phyloP scores from a whole-genome alignment of 768 basidiomycete species.

The Trametes elegans region DNA sequence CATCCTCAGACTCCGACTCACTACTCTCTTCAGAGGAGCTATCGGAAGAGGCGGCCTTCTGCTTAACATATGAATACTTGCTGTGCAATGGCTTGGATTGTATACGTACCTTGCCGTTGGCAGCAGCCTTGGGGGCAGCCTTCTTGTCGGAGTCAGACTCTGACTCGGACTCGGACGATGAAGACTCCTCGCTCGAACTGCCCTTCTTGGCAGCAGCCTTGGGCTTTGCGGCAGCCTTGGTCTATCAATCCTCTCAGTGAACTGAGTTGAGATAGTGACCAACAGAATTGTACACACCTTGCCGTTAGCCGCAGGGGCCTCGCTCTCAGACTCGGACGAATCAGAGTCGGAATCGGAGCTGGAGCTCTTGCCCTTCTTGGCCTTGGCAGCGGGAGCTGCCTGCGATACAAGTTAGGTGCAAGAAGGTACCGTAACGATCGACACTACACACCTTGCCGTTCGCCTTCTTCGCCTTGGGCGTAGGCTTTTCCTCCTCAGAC shows the following conservation, averaged over 20 bases:
- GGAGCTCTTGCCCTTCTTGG: constrained; percentile 8
- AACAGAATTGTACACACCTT: constrained; percentile 15
- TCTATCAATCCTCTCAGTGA: too few species aligned
- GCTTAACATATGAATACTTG: not conserved
- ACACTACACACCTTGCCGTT: constrained; percentile 33
- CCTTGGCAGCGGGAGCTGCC: constrained; percentile 4
- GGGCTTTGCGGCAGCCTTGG: not conserved
- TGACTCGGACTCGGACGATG: constrained; percentile 25
- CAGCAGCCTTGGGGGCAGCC: constrained; percentile 41
- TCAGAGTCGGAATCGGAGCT: constrained; percentile 17
- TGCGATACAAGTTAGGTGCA: not conserved
- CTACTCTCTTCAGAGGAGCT: constrained; percentile 19
- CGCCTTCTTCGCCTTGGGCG: constrained; percentile 25
- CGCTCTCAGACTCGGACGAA: constrained; percentile 21
- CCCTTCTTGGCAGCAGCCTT: constrained; percentile 15
- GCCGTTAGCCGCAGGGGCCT: constrained; percentile 20
- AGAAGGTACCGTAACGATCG: not conserved
- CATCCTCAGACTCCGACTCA: constrained; percentile 33
- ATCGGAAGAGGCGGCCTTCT: constrained; percentile 17
- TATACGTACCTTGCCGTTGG: constrained; percentile 23
- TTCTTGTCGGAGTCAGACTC: constrained; percentile 44
- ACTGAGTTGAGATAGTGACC: too few species aligned
- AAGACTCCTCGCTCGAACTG: constrained; percentile 27
- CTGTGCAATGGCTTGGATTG: not conserved
- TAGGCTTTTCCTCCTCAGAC: constrained; percentile 36